Percentiles rank a stretch among this genome's conserved stretches.
Conservation (phyloP, 257 asterid species). For the Solanum raphanifolium region DNA sequence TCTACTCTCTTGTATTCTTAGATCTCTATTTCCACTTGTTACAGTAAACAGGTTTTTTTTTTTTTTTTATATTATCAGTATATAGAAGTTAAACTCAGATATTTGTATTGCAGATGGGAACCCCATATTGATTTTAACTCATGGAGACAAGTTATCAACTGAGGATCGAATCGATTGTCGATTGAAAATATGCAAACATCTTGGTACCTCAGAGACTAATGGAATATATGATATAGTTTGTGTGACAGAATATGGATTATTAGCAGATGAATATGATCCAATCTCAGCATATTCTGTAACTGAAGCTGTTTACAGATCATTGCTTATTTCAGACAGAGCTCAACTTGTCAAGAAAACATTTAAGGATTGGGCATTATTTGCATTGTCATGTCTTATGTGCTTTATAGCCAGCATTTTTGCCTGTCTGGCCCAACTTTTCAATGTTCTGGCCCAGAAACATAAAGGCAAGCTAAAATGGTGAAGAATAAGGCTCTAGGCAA, state of each 20-base stretch:
- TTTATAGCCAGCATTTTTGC: constrained; percentile 4
- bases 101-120: constrained; percentile 9
- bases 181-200: constrained; percentile 12
- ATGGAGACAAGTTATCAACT: constrained; percentile 19
- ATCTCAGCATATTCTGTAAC: constrained; percentile 13
- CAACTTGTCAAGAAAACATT: constrained; percentile 12
- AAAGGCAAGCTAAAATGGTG: constrained; percentile 6
- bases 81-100: not conserved
- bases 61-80: not conserved
- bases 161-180: constrained; percentile 15
- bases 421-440: constrained; percentile 10
- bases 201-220: constrained; percentile 9
- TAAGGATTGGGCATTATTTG: constrained; percentile 2
- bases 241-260: constrained; percentile 16
- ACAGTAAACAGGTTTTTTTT: not conserved
- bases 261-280: constrained; percentile 15
- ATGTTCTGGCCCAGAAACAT: constrained; percentile 1
- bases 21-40: not conserved
- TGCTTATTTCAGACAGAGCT: constrained; percentile 14
- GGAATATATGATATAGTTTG: constrained; percentile 20
- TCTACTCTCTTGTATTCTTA: not conserved
- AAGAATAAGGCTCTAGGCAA: not conserved
- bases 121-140: constrained; percentile 13
- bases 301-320: constrained; percentile 19
- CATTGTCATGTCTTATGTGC: constrained; percentile 4